phyloP scores from a whole-genome alignment of 352 stramenopile species.

The Plasmopara muralis region DNA sequence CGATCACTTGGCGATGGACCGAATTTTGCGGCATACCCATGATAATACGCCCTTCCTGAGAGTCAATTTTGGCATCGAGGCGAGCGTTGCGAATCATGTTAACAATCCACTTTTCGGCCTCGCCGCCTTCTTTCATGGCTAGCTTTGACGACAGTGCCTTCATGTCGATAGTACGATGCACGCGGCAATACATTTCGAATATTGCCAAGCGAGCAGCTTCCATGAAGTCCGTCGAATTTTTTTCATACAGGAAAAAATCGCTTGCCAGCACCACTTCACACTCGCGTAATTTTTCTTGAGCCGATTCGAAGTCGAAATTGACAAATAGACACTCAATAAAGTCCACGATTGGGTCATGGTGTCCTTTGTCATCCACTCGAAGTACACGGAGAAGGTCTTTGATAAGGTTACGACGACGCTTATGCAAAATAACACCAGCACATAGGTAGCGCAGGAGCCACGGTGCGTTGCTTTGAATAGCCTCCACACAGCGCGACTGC shows the following conservation, averaged over 20 bases:
- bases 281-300: conserved; percentile 90
- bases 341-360: conserved; percentile 82
- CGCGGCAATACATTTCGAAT: conserved; percentile 99
- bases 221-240: conserved; percentile 98
- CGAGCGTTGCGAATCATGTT: conserved; percentile 97
- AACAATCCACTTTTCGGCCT: conserved; percentile 98
- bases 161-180: conserved; percentile 99
- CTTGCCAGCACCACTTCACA: conserved; percentile 93
- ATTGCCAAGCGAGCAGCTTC: conserved; percentile 96
- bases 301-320: conserved; percentile 98
- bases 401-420: conserved; percentile 89
- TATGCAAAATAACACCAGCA: conserved; percentile 96
- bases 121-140: conserved; percentile 92
- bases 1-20: conserved; percentile 96
- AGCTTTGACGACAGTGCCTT: conserved; percentile 94
- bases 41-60: conserved; percentile 93
- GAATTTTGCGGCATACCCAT: conserved; percentile 92
- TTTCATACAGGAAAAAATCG: conserved; percentile 97
- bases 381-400: conserved; percentile 96
- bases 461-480: conserved; percentile 98
- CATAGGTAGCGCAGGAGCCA: conserved; percentile 97
- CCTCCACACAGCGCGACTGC: conserved; percentile 88
- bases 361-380: conserved; percentile 81
- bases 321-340: conserved; percentile 98
- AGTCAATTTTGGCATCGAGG: conserved; percentile 98